Percentiles rank a stretch among this genome's conserved stretches.
Evolutionary conservation across 306 rosid species (phyloP).

Genomic region (Ochetophila trinervis): DNA sequence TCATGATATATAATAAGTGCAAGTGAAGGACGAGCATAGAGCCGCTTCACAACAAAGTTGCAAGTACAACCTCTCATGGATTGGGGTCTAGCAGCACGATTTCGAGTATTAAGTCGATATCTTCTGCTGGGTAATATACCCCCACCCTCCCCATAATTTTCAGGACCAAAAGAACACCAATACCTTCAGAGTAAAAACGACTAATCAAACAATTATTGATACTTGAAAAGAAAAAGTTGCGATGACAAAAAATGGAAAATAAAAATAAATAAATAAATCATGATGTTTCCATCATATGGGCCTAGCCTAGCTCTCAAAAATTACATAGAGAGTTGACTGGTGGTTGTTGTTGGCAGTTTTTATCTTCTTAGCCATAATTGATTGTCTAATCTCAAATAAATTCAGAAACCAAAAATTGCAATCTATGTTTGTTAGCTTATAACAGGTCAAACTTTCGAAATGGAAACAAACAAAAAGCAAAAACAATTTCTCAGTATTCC

Average conservation of each 20-base stretch:
- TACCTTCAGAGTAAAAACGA: constrained; percentile 49
- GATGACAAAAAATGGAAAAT: not conserved
- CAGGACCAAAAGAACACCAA: constrained; percentile 98
- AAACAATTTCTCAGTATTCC: too few species aligned
- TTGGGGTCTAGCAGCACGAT: constrained; percentile 98
- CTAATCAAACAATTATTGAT: constrained; percentile 11
- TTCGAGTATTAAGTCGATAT: constrained; percentile 90
- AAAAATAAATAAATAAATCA: not conserved
- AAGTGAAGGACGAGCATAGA: constrained; percentile 82
- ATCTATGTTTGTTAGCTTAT: not conserved
- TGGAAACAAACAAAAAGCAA: not conserved
- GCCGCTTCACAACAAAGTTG: constrained; percentile 85
- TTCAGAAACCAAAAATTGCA: too few species aligned
- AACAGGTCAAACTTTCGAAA: not conserved
- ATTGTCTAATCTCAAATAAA: too few species aligned
- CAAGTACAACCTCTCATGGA: constrained; percentile 95
- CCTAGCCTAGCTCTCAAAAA: not conserved
- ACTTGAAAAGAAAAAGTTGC: not conserved
- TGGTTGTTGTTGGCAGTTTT: not conserved
- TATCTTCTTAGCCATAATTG: too few species aligned
- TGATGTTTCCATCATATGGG: not conserved
- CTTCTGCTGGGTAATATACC: constrained; percentile 84
- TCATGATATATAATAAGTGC: constrained; percentile 74
- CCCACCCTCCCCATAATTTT: constrained; percentile 95
- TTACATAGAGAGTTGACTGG: not conserved